Conservation (phyloP, 2,329 filamentous ascomycete species). For the Cladosporium sp. region DNA sequence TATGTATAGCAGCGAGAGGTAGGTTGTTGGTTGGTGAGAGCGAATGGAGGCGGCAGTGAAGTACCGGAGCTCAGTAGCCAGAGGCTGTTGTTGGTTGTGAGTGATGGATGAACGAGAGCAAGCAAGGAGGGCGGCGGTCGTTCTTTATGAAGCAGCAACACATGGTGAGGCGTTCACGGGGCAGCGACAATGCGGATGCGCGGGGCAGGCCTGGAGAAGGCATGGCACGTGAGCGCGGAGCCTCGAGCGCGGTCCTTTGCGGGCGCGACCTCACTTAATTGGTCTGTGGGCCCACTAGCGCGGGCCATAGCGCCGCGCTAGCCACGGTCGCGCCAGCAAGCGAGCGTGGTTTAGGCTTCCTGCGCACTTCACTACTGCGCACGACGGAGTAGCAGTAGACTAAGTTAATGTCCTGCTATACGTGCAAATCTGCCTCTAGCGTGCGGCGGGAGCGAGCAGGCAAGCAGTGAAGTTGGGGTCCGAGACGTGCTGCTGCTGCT, state of each 20-base stretch:
- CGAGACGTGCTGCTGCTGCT: no score
- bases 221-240: conserved; percentile 8
- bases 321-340: conserved; percentile 6
- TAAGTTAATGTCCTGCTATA: neutral
- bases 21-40: neutral
- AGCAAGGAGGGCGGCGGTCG: conserved; percentile 2
- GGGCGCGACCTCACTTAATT: conserved; percentile 1
- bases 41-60: neutral
- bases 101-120: neutral
- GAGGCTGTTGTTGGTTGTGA: conserved; percentile 1
- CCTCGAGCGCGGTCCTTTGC: neutral
- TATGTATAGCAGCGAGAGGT: neutral
- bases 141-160: conserved; percentile 8
- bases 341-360: conserved; percentile 1
- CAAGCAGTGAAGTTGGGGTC: no score
- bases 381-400: no score
- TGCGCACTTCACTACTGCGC: neutral
- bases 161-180: conserved; percentile 6
- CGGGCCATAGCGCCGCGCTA: neutral
- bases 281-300: conserved; percentile 8
- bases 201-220: conserved; percentile 9
- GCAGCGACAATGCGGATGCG: conserved; percentile 7
- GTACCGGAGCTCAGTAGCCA: conserved; percentile 1
- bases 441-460: no score
- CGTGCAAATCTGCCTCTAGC: neutral